Evolutionary conservation across 768 basidiomycete genomes (phyloP), one percentile per base, ranked within the genome.

Genomic region (Crucibulum laeve): DNA sequence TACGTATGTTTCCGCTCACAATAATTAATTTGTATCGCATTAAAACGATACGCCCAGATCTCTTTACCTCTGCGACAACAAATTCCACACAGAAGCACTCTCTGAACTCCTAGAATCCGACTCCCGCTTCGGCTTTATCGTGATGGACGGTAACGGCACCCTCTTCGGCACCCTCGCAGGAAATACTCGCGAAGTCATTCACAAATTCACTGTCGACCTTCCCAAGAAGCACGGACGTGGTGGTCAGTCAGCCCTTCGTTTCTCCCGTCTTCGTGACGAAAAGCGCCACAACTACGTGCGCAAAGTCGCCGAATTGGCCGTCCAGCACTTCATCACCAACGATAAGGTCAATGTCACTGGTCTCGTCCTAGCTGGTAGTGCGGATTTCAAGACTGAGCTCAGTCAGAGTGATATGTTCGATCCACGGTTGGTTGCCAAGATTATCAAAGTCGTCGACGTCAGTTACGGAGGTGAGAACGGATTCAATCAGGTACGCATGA

Each of bases 181-280:
- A 38, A 98, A 98, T 67, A 95, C 96, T 15, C 91, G 96, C 51
- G 94, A 97, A 53, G 82, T 99, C 41, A 76, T 95, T 44, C 96
- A 99, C 73, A 98, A 98, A 67, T 97, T 98, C 72, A 91, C 91
- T 15, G 96, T 99, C 61, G 96, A 98, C 67, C 79, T 98, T 7
- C 96, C 96, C 33, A 99, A 99, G 76, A 99, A 99, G 74, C 96
- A 98, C 65, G 95, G 95, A 50, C 93, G 96, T 76, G 96, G 96
- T 81, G 96, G 96, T 66, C 96, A 99, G 68, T 98, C 96, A 43
- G 96, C 96, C 19, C 79, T 98, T 34, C 96, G 96, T 87, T 99
- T 99, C 82, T 91, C 95, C 30, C 95, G 96, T 75, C 81, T 99
- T 39, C 88, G 96, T 59, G 96, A 97, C 64, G 96, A 99, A 72